Percentiles rank a stretch among this genome's conserved stretches.
Conservation (phyloP, 2,329 filamentous ascomycete species). For the Arthrobotrys conoides region DNA sequence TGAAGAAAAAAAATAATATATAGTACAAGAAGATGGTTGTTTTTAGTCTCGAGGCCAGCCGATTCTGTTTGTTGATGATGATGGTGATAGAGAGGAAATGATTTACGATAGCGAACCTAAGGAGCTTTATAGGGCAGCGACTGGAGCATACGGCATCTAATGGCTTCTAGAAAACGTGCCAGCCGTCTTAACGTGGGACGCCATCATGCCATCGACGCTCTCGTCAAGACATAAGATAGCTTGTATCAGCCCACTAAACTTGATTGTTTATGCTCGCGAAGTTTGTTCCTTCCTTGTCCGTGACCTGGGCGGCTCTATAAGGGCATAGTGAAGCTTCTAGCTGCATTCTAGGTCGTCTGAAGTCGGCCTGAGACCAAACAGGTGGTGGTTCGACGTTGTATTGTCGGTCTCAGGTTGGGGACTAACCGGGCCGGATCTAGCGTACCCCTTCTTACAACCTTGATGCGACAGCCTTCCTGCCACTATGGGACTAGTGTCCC, state of each 20-base stretch:
- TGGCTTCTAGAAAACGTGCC: neutral
- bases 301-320: neutral
- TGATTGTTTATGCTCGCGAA: neutral
- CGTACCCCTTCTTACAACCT: neutral
- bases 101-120: neutral
- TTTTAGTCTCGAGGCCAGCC: no score
- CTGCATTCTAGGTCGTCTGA: slow-evolving; percentile 12
- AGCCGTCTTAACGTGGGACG: slow-evolving; percentile 3
- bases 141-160: no score
- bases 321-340: neutral
- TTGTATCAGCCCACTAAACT: neutral
- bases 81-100: neutral
- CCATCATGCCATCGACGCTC: neutral
- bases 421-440: neutral
- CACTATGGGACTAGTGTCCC: neutral
- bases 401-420: neutral
- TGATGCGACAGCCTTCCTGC: neutral
- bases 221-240: neutral
- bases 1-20: neutral
- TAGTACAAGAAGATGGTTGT: neutral
- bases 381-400: slow-evolving; percentile 1
- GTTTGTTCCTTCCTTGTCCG: neutral
- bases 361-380: slow-evolving; percentile 17
- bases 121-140: neutral
- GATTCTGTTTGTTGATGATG: neutral